Percentiles rank a stretch among this genome's conserved stretches.
These are phyloP conservation scores for Fagopyrum tataricum DNA, from an alignment of 148 eudicot species.

Conservation along the genomic window DNA sequence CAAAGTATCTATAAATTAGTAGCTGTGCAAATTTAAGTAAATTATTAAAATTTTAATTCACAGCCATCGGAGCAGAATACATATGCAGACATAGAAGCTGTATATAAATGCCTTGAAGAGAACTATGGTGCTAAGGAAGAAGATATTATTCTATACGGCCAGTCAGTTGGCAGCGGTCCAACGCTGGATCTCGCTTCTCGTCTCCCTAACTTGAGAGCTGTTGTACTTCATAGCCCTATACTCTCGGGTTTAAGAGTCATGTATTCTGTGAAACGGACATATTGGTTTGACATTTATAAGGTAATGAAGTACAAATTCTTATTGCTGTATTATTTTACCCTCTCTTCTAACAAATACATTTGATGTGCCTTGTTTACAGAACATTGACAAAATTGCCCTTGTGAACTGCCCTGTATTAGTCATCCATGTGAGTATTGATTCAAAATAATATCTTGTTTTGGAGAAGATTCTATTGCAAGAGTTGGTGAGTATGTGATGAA, in stretches of 20 bases:
- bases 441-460: not conserved
- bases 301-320: conserved; percentile 18
- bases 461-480: not conserved
- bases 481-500: not conserved
- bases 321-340: too few relatives aligned
- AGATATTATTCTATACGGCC: conserved; percentile 59
- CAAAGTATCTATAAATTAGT: not conserved
- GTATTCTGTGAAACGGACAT: conserved; percentile 58
- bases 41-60: conserved; percentile 3
- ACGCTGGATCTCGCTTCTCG: conserved; percentile 67
- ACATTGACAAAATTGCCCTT: conserved; percentile 58
- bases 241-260: conserved; percentile 63
- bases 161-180: conserved; percentile 75
- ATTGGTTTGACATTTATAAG: conserved; percentile 74
- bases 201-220: conserved; percentile 56
- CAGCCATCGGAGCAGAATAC: conserved; percentile 82
- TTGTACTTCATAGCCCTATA: conserved; percentile 66
- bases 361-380: conserved; percentile 35
- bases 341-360: conserved; percentile 7
- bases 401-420: conserved; percentile 57
- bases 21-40: not conserved
- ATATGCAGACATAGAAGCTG: conserved; percentile 80
- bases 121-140: conserved; percentile 53
- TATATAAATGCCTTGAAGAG: conserved; percentile 65
- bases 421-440: conserved; percentile 60